Conservation (phyloP, 495 filamentous ascomycete genomes). For the Talaromyces stipitatus region DNA sequence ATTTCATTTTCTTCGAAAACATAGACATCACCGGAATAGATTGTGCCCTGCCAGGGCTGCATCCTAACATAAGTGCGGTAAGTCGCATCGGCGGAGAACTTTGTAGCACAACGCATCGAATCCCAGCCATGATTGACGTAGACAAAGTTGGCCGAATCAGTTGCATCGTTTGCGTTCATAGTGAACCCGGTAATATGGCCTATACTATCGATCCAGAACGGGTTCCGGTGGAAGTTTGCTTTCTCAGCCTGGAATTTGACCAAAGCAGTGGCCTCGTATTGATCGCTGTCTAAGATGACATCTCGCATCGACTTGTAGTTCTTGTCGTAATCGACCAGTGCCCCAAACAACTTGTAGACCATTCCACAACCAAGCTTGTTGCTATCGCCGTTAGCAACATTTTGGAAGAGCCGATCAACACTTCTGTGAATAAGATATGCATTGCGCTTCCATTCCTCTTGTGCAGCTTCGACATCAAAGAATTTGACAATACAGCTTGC, state of each 20-base stretch:
- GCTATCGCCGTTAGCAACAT: constrained; percentile 17
- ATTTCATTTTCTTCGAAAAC: constrained; percentile 40
- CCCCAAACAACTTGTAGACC: constrained; percentile 60
- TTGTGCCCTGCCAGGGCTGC: constrained; percentile 32
- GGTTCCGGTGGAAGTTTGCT: constrained; percentile 55
- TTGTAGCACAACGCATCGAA: constrained; percentile 22
- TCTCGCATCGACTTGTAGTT: constrained; percentile 64
- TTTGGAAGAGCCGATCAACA: constrained; percentile 33
- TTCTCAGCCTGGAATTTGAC: constrained; percentile 59
- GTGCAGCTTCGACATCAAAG: constrained; percentile 21
- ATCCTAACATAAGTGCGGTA: constrained; percentile 37
- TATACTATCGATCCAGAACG: constrained; percentile 41
- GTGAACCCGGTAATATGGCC: constrained; percentile 47
- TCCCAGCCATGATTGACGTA: constrained; percentile 40
- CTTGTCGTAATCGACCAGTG: constrained; percentile 54
- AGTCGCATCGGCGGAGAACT: constrained; percentile 50
- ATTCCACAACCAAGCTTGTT: constrained; percentile 44
- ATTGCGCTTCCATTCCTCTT: constrained; percentile 38
- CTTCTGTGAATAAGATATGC: constrained; percentile 40
- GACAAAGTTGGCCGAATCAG: constrained; percentile 37
- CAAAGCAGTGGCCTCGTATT: constrained; percentile 62
- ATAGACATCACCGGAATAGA: constrained; percentile 45
- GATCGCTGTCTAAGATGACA: constrained; percentile 63
- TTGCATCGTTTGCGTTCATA: constrained; percentile 41
- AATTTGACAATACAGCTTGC: constrained; percentile 41